Evolutionary conservation across 495 filamentous ascomycete genomes (phyloP).

Genomic region (Saxophila tyrrhenica): DNA sequence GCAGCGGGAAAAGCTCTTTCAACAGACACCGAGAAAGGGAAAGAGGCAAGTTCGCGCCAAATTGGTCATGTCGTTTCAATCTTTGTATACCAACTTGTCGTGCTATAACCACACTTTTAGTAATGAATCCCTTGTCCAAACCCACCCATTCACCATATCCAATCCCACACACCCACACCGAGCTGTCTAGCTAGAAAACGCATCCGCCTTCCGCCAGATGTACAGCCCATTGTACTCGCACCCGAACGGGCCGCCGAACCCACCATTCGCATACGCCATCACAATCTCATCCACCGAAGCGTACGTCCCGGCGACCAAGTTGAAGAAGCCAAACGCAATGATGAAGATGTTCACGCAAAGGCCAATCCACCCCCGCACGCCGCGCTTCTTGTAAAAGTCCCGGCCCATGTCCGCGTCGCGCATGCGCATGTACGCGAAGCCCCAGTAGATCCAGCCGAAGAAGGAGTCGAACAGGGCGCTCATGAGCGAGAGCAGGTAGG

Average conservation of each 20-base stretch:
- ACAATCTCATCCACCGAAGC: conserved; percentile 31
- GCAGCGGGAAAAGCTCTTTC: too few species aligned
- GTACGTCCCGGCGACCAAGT: conserved; percentile 69
- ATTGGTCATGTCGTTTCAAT: too few species aligned
- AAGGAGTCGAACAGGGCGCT: conserved; percentile 85
- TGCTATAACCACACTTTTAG: too few species aligned
- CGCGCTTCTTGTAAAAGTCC: conserved; percentile 45
- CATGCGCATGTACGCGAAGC: conserved; percentile 78
- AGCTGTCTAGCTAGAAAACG: too few species aligned
- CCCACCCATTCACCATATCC: too few species aligned
- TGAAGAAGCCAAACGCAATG: conserved; percentile 61
- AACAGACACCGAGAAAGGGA: too few species aligned
- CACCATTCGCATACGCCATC: conserved; percentile 24
- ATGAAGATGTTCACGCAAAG: conserved; percentile 55
- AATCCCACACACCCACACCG: too few species aligned
- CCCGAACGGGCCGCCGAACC: conserved; percentile 31
- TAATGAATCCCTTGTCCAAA: too few species aligned
- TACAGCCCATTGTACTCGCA: conserved; percentile 14
- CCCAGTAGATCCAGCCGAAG: conserved; percentile 94
- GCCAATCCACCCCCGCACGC: conserved; percentile 50
- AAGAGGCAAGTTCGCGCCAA: too few species aligned
- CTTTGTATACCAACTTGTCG: too few species aligned
- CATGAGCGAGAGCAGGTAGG: conserved; percentile 71
- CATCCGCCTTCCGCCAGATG: neutral
- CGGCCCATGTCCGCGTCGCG: conserved; percentile 54